Conservation (phyloP, 805 yeast genomes). For the Ogataea nitratoaversa region DNA sequence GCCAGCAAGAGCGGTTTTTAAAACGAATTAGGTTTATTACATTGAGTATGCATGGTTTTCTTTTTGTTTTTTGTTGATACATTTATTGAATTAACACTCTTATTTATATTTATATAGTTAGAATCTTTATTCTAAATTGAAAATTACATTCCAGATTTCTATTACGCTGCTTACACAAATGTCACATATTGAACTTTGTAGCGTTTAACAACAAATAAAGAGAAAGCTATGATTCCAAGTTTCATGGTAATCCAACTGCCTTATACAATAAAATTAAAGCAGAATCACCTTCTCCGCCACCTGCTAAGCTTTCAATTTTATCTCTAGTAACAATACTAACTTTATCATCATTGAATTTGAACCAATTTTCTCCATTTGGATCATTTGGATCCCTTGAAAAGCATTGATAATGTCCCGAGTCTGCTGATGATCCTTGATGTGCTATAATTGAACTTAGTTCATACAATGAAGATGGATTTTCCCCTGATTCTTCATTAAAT, state of each 20-base stretch:
- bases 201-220: not conserved
- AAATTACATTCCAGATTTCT: no score
- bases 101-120: no score
- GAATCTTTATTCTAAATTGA: no score
- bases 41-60: no score
- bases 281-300: slow-evolving; percentile 97
- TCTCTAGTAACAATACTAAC: slow-evolving; percentile 75
- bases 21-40: no score
- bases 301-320: slow-evolving; percentile 80
- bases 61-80: no score
- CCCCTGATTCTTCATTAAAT: slow-evolving; percentile 45
- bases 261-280: slow-evolving; percentile 86
- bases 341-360: slow-evolving; percentile 91
- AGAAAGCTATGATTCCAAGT: not conserved
- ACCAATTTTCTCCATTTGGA: slow-evolving; percentile 74
- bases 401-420: slow-evolving; percentile 95
- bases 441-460: slow-evolving; percentile 80
- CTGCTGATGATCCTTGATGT: slow-evolving; percentile 94
- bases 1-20: no score
- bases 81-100: no score
- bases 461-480: slow-evolving; percentile 85
- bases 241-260: slow-evolving; percentile 61
- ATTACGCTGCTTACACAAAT: no score
- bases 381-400: slow-evolving; percentile 72
- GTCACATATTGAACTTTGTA: not conserved